Evolutionary conservation across 805 yeast genomes (phyloP).

Genomic region (Hanseniaspora meyeri): DNA sequence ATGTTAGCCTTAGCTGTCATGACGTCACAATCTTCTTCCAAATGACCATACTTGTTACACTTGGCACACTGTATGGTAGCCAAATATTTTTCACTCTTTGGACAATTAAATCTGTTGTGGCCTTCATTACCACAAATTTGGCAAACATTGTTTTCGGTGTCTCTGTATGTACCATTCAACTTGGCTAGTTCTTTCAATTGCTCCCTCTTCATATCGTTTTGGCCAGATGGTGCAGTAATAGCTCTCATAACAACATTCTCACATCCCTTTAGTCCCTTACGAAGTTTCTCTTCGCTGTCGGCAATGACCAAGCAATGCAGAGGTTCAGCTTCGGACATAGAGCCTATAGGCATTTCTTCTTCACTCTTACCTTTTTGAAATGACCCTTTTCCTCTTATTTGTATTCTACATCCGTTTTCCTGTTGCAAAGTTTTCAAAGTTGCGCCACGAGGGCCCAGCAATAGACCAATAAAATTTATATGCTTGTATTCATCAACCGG

Average conservation of each 20-base stretch:
- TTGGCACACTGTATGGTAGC: slow-evolving; percentile 53
- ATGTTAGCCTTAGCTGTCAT: slow-evolving; percentile 19
- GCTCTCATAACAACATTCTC: slow-evolving; percentile 71
- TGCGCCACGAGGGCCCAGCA: slow-evolving; percentile 92
- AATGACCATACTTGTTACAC: slow-evolving; percentile 79
- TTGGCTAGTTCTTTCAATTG: slow-evolving; percentile 88
- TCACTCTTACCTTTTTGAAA: slow-evolving; percentile 78
- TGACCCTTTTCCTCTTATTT: slow-evolving; percentile 90
- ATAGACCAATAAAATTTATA: slow-evolving; percentile 79
- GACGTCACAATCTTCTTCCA: slow-evolving; percentile 66
- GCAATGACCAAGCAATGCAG: slow-evolving; percentile 80
- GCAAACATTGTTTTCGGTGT: slow-evolving; percentile 53
- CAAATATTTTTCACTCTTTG: slow-evolving; percentile 37
- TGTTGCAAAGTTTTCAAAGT: slow-evolving; percentile 70
- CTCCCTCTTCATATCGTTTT: slow-evolving; percentile 78
- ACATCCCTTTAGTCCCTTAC: slow-evolving; percentile 60
- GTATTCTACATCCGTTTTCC: slow-evolving; percentile 78
- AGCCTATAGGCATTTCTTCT: slow-evolving; percentile 35
- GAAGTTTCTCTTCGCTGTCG: slow-evolving; percentile 64
- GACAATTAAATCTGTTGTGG: slow-evolving; percentile 56
- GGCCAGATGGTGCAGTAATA: slow-evolving; percentile 81
- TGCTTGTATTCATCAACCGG: slow-evolving; percentile 83
- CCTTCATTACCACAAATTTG: slow-evolving; percentile 54
- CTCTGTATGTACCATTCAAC: slow-evolving; percentile 85
- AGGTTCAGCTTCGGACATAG: slow-evolving; percentile 60